A percentile compares a stretch with the other conserved stretches of the same genome.
Evolutionary conservation across 345 rosid genomes (phyloP).

Genomic region (Hibiscus tridactylites): DNA sequence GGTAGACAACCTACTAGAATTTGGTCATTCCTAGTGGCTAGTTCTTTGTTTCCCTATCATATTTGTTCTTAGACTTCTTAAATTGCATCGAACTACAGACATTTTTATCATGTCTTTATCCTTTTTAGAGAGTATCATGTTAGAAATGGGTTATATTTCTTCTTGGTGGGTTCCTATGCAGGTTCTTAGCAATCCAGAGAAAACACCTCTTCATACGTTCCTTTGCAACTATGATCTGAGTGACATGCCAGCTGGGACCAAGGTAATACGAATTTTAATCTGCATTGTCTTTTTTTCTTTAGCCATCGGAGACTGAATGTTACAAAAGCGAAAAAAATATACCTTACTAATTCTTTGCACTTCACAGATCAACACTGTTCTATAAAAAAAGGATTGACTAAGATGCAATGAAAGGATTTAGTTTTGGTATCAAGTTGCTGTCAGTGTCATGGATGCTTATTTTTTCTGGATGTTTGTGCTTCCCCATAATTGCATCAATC

Average conservation of each 20-base stretch:
- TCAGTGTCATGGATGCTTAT: neutral
- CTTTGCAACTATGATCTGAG: conserved; percentile 92
- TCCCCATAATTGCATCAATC: neutral
- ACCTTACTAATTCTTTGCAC: neutral
- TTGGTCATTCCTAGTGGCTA: neutral
- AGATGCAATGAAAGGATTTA: neutral
- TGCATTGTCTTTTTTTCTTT: neutral
- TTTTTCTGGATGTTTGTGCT: neutral
- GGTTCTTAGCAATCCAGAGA: conserved; percentile 98
- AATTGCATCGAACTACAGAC: neutral
- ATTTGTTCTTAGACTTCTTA: neutral
- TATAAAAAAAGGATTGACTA: neutral
- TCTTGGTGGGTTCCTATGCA: conserved; percentile 21
- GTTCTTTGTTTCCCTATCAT: neutral
- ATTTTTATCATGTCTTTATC: neutral
- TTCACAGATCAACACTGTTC: neutral
- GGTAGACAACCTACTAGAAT: neutral
- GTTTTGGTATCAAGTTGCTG: neutral
- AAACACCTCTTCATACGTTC: conserved; percentile 91
- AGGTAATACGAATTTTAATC: conserved; percentile 31
- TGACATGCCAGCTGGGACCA: conserved; percentile 90
- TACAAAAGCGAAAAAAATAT: neutral
- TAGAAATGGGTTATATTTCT: conserved; percentile 15
- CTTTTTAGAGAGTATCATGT: neutral
- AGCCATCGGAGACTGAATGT: neutral